phyloP scores from a whole-genome alignment of 345 rosid genomes.

The Raphanus raphanistrum region DNA sequence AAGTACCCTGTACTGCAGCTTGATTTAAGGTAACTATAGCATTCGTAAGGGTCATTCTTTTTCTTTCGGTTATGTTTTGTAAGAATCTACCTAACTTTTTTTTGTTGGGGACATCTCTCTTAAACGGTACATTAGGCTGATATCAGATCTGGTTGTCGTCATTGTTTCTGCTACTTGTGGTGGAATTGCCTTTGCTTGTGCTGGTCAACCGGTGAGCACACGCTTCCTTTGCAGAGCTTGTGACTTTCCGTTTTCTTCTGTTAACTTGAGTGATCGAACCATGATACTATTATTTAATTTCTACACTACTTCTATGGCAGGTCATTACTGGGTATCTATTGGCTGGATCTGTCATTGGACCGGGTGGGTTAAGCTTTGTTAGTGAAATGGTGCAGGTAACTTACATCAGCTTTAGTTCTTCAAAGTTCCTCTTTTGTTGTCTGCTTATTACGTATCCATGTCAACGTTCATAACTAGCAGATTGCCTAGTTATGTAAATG shows the following conservation, averaged over 20 bases:
- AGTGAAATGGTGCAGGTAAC: slow-evolving; percentile 98
- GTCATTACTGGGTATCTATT: slow-evolving; percentile 92
- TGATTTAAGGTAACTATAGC: slow-evolving; percentile 66
- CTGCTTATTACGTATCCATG: not conserved
- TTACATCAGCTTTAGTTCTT: slow-evolving; percentile 30
- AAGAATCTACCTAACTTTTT: not conserved
- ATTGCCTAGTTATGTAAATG: slow-evolving; percentile 13
- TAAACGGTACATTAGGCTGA: slow-evolving; percentile 57
- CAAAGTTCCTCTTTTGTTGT: slow-evolving; percentile 14
- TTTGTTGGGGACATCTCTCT: slow-evolving; percentile 27
- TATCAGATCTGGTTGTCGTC: slow-evolving; percentile 94
- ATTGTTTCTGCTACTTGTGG: slow-evolving; percentile 99
- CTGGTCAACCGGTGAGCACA: slow-evolving; percentile 90
- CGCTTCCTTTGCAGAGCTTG: slow-evolving; percentile 26
- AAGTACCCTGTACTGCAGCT: slow-evolving; percentile 93
- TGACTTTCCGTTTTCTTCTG: slow-evolving; percentile 8
- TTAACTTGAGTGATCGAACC: slow-evolving; percentile 4
- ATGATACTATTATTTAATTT: not conserved
- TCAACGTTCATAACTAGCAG: not conserved
- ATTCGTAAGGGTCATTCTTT: not conserved
- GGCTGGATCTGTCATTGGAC: slow-evolving; percentile 92
- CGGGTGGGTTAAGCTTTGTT: slow-evolving; percentile 91
- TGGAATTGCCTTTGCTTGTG: slow-evolving; percentile 98
- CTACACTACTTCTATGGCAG: slow-evolving; percentile 42
- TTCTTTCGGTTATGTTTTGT: not conserved